Evolutionary conservation across 148 eudicot species (phyloP).

Genomic region (Oxyria digyna): DNA sequence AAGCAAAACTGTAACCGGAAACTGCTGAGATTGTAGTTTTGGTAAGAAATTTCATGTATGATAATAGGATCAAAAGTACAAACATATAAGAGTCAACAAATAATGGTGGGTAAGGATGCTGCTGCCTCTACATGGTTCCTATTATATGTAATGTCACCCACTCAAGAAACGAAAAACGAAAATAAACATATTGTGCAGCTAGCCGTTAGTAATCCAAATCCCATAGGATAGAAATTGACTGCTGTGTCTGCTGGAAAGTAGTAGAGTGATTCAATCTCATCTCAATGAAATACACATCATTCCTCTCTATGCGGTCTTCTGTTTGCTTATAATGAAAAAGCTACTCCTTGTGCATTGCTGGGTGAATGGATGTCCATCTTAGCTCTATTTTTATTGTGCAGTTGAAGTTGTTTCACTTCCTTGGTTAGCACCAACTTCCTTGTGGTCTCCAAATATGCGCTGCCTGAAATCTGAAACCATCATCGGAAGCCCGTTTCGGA

Average conservation of each 20-base stretch:
- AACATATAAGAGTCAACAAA: background rate
- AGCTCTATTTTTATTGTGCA: background rate
- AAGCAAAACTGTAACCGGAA: too few species aligned
- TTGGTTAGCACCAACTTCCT: constrained; percentile 21
- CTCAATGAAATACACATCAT: background rate
- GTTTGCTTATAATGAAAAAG: background rate
- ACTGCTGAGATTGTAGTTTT: too few species aligned
- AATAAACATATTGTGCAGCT: background rate
- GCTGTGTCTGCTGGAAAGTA: background rate
- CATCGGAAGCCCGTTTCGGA: constrained; percentile 78
- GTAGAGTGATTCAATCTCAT: background rate
- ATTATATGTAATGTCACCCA: background rate
- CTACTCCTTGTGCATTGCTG: background rate
- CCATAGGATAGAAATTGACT: background rate
- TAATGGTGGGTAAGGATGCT: background rate
- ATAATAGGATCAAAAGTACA: background rate
- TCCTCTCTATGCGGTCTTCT: background rate
- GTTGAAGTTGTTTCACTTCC: constrained; percentile 3
- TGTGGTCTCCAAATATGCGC: constrained; percentile 85
- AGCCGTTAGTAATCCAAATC: background rate
- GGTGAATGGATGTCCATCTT: background rate
- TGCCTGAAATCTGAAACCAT: constrained; percentile 87
- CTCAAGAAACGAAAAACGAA: background rate
- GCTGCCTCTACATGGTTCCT: background rate
- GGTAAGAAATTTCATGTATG: background rate